These are phyloP conservation scores for Spergularia azorica DNA, from an alignment of 179 eudicot species.

Conservation along the genomic window DNA sequence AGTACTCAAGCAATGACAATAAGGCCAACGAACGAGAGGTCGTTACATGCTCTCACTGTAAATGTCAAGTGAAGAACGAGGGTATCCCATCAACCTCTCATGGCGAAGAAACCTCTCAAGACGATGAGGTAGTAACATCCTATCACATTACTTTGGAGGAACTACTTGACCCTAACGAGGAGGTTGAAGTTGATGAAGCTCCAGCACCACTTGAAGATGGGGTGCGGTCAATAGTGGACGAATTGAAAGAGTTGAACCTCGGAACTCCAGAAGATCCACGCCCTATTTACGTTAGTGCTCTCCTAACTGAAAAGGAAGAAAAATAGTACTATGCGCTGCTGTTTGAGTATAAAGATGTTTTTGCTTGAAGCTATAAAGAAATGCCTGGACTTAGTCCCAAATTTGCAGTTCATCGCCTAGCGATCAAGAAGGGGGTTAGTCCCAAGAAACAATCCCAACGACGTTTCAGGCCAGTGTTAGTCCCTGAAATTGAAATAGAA, in stretches of 20 bases:
- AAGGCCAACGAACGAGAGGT: background rate
- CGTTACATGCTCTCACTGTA: no score
- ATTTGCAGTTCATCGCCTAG: background rate
- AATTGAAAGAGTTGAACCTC: background rate
- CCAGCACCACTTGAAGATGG: background rate
- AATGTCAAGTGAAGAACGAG: no score
- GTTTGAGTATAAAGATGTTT: background rate
- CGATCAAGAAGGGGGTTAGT: background rate
- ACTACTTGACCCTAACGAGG: background rate
- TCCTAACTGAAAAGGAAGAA: background rate
- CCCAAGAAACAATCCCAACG: conserved; percentile 14
- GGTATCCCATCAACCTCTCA: no score
- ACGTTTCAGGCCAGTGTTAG: background rate
- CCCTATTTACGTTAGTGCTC: conserved; percentile 4
- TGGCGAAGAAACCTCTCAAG: no score
- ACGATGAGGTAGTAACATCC: background rate
- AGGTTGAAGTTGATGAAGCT: background rate
- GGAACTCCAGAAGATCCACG: background rate
- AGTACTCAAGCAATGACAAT: no score
- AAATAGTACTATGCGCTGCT: background rate
- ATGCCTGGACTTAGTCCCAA: conserved; percentile 9
- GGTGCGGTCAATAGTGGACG: background rate
- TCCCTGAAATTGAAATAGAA: conserved; percentile 10
- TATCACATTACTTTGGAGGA: background rate
- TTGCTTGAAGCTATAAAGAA: conserved; percentile 13